phyloP scores from a whole-genome alignment of 2,329 filamentous ascomycete genomes.

The Aspergillus fischeri region DNA sequence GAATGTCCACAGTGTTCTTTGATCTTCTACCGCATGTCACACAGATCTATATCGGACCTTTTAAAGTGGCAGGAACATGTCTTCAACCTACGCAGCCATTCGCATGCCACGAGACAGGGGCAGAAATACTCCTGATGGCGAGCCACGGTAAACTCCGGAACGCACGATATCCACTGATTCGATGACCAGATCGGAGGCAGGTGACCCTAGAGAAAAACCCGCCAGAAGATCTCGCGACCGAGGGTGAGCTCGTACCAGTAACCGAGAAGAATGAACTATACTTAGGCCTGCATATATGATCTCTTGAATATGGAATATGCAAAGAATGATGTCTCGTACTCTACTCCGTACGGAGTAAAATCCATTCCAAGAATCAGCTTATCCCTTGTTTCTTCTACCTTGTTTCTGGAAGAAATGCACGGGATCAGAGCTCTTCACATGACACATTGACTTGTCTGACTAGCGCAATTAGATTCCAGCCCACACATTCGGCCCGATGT shows the following conservation, averaged over 20 bases:
- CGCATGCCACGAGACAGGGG: not conserved
- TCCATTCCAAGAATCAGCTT: not conserved
- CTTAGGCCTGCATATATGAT: not conserved
- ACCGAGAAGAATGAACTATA: not conserved
- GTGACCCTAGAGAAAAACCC: not conserved
- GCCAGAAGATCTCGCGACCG: not conserved
- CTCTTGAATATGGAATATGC: not conserved
- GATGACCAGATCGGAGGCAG: not conserved
- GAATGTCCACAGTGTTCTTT: not conserved
- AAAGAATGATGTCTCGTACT: not conserved
- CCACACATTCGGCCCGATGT: not conserved
- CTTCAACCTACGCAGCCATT: not conserved
- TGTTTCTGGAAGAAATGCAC: not conserved
- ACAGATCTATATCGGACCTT: not conserved
- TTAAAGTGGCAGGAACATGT: not conserved
- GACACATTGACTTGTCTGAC: not conserved
- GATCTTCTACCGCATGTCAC: not conserved
- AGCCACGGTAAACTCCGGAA: not conserved
- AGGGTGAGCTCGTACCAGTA: not conserved
- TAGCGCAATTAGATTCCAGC: not conserved
- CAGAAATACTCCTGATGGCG: not conserved
- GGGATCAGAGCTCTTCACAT: not conserved
- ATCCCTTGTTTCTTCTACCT: not conserved
- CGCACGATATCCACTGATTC: not conserved
- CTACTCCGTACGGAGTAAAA: too few relatives aligned